These are phyloP conservation scores for Rhodotorula diobovata DNA, from an alignment of 768 basidiomycete species.

Conservation along the genomic window DNA sequence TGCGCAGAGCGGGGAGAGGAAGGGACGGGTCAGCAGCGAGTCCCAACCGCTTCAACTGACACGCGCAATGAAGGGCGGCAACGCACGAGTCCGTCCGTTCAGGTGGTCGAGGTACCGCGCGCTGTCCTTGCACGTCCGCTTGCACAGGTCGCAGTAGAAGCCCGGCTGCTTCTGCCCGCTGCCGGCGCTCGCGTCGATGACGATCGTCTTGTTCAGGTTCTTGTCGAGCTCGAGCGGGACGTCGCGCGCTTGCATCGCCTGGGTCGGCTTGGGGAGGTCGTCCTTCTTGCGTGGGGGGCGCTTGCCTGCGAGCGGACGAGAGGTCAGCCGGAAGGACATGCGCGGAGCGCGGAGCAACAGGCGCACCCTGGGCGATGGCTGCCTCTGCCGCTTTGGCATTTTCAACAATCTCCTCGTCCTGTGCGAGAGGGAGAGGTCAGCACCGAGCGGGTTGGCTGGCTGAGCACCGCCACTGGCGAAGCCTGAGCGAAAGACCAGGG, in stretches of 20 bases:
- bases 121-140: conserved; percentile 85
- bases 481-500: neutral
- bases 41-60: neutral
- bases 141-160: conserved; percentile 89
- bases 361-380: conserved; percentile 70
- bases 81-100: conserved; percentile 86
- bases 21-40: neutral
- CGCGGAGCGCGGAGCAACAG: neutral
- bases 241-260: conserved; percentile 85
- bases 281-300: conserved; percentile 67
- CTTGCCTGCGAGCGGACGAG: neutral
- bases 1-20: conserved; percentile 45
- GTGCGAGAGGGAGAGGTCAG: neutral
- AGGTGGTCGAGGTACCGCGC: conserved; percentile 92
- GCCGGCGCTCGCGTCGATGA: conserved; percentile 65
- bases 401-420: conserved; percentile 70
- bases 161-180: conserved; percentile 88
- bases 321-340: neutral
- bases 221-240: conserved; percentile 82
- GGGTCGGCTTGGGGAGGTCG: conserved; percentile 86
- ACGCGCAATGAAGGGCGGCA: too few species aligned
- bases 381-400: conserved; percentile 82
- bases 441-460: neutral
- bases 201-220: conserved; percentile 89
- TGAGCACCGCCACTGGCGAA: too few species aligned